These are phyloP conservation scores for Ceratocystis papillata DNA, from an alignment of 2,329 filamentous ascomycete species.

Conservation along the genomic window DNA sequence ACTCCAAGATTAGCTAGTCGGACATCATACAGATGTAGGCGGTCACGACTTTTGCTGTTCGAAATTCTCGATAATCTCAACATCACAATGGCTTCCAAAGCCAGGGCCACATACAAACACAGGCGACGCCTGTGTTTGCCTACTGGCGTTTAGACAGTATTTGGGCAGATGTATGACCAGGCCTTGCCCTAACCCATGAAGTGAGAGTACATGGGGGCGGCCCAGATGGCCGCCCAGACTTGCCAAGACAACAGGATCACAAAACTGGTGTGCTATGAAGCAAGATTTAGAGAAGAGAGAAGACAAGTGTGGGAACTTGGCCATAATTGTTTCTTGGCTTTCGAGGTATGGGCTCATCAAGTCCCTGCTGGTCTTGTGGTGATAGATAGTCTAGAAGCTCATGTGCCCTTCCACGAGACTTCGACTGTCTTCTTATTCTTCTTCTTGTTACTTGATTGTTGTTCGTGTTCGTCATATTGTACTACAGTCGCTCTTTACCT, in stretches of 20 bases:
- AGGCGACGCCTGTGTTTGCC: too few relatives aligned
- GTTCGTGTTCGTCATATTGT: neutral
- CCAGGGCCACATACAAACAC: too few relatives aligned
- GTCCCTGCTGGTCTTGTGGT: neutral
- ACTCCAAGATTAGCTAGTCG: neutral
- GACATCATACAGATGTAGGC: neutral
- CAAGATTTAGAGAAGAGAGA: constrained; percentile 2
- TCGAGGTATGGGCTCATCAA: constrained; percentile 1
- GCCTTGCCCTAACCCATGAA: neutral
- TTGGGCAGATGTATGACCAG: too few relatives aligned
- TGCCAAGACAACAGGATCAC: constrained; percentile 5
- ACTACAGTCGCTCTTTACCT: constrained; percentile 19
- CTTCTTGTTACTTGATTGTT: constrained; percentile 1
- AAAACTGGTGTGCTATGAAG: constrained; percentile 4
- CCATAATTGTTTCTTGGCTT: constrained; percentile 2
- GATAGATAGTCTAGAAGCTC: constrained; percentile 15
- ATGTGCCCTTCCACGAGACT: neutral
- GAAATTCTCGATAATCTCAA: too few relatives aligned
- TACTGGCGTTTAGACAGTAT: too few relatives aligned
- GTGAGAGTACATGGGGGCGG: neutral
- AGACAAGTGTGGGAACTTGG: constrained; percentile 2
- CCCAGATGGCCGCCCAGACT: neutral
- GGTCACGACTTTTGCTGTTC: neutral
- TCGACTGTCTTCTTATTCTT: constrained; percentile 1
- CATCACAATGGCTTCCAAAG: too few relatives aligned